Base-by-base conservation (phyloP, 345 rosid species). In the Pugionium dolabratum region DNA sequence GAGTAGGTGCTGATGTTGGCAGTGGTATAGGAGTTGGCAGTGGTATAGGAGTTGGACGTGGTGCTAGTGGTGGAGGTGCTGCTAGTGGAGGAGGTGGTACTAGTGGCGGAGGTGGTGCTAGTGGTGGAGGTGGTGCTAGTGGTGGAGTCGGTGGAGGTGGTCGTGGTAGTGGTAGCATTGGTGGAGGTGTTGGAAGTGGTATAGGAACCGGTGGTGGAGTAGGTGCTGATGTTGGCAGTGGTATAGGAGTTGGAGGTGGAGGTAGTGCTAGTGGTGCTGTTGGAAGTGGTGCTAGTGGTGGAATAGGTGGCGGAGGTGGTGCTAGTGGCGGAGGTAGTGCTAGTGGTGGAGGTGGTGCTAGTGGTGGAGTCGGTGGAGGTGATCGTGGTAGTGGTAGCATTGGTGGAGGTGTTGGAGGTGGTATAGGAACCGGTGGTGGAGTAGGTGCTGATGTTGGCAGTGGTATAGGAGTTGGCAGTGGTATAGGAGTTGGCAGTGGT, bases 361-460 rank as follows among this genome's bases (percentile, higher is more conserved):
- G 59, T 1, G 35, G 9, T 46, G 76, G 74, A 27, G 50, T 36
- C 9, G 56, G 30, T 8, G 79, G 72, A 2, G 58, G 4, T 0
- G 66, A 0, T 18, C 18, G 18, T 18, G 18, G 18, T 18, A 18
- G 18, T 18, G 18, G 18, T 18, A 18, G 18, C 18, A 18, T 59
- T 5, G 68, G 72, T 7, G 53, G 26, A 35, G 64, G 47, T 35
- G 35, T 47, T 57, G 62, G 0, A 0, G 57, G 41, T n/a, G 18
- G 18, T 18, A 18, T 18, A 18, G 76, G 67, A 6, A 67, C 40
- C 29, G 45, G 33, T 4, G 48, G 48, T 4, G 28, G 27, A 1
- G 41, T 2, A 35, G 82, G 82, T 0, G 29, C 65, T 5, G 76
- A 70, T 4, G 33, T 44, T 0, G 74, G 81, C 2, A 7, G 7